Conservation (phyloP, 2,329 filamentous ascomycete species). For the Xylaria sp. region DNA sequence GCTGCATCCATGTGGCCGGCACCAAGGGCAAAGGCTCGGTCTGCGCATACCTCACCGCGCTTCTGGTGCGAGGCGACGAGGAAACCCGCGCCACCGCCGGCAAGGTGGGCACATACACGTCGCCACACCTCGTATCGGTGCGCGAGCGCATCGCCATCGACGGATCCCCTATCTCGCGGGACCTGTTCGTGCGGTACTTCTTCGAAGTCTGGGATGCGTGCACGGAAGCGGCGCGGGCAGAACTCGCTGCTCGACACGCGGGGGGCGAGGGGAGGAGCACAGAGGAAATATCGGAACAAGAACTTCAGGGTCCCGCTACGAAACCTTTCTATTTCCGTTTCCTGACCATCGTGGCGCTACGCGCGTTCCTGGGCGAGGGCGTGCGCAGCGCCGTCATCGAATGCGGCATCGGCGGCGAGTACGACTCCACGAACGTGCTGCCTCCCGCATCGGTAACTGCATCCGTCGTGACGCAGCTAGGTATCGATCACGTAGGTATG, state of each 20-base stretch:
- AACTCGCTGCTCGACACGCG: conserved; percentile 9
- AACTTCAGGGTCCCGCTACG: conserved; percentile 65
- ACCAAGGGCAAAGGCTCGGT: conserved; percentile 96
- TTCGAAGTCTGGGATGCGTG: conserved; percentile 83
- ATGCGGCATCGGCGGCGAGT: conserved; percentile 93
- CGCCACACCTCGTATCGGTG: conserved; percentile 84
- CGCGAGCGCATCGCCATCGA: conserved; percentile 87
- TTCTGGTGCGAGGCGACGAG: conserved; percentile 46
- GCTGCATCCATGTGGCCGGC: conserved; percentile 84
- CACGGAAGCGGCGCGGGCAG: conserved; percentile 53
- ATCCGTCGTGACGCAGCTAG: conserved; percentile 80
- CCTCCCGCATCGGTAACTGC: conserved; percentile 70
- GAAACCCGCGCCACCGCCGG: conserved; percentile 43
- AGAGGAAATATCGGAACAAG: conserved; percentile 54
- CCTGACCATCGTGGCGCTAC: conserved; percentile 87
- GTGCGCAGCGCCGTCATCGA: conserved; percentile 86
- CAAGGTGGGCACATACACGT: conserved; percentile 81
- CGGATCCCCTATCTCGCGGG: conserved; percentile 74
- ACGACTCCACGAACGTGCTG: conserved; percentile 91
- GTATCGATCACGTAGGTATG: conserved; percentile 86
- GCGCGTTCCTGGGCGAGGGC: conserved; percentile 80
- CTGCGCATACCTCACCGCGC: conserved; percentile 80
- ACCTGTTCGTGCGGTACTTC: conserved; percentile 79
- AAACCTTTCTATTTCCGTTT: conserved; percentile 96
- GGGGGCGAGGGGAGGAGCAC: conserved; percentile 25